Evolutionary conservation across 1,284 basidiomycete genomes (phyloP), one percentile per base, ranked within the genome.

Genomic region (Sporisorium iseilematis-ciliati): DNA sequence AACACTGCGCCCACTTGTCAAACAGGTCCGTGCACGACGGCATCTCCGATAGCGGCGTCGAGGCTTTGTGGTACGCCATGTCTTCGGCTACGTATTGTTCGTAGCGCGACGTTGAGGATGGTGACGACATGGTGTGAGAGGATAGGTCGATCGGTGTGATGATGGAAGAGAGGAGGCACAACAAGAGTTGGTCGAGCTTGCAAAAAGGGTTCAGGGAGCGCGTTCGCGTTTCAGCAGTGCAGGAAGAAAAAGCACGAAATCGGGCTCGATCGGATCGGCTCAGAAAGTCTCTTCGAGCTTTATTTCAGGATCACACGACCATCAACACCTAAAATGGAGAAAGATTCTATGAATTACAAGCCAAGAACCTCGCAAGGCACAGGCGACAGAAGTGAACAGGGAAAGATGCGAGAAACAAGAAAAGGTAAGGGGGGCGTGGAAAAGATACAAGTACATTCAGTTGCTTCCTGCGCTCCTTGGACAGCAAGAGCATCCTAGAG

Each of bases 1-100:
- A 84, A 61, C 83, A 85, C 16, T 73, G 56, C 11, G 81, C 77
- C 82, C 81, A 84, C 43, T 66, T 74, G 77, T 85, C 83, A 54
- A 85, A 85, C 45, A 81, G 50, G 21, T 69, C 55, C 10, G 78
- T 77, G 63, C 83, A 85, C 16, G 69, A 73, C 0, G 81, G 81
- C 50, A 82, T 65, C 20, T 83, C 79, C 2, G 59, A 62, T 2
- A 64, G 26, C 3, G 82, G 76, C n/a, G 66, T 75, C 2, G 76
- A 76, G 2, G 82, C 80, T 26, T 72, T 75, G 55, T 82, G 78
- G 40, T 83, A 77, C 7, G 62, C 60, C 1, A 75, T 67, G 40
- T 85, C 82, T 52, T 85, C 75, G 4, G 56, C 42, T 4, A 79
- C 49, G 18, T 71, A 57, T 12, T 7, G 23, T 2, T 75, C 65